phyloP scores from a whole-genome alignment of 2,329 filamentous ascomycete genomes.

The Fusarium sp. region DNA sequence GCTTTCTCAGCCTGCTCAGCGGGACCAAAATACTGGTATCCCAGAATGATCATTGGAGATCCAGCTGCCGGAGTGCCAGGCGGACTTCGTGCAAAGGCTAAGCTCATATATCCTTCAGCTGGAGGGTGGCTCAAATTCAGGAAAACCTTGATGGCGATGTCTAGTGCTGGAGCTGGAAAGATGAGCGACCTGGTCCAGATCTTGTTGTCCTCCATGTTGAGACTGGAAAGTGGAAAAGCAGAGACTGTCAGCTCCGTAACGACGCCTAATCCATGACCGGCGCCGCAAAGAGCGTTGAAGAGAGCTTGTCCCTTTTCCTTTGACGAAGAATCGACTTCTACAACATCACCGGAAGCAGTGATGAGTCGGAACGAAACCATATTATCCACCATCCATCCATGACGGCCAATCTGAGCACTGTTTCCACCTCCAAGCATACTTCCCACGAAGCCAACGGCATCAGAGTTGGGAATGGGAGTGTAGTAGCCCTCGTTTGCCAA shows the following conservation, averaged over 20 bases:
- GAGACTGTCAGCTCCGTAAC: conserved; percentile 43
- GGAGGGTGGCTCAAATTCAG: conserved; percentile 26
- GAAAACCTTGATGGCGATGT: conserved; percentile 35
- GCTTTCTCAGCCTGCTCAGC: conserved; percentile 36
- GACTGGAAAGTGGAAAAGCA: conserved; percentile 33
- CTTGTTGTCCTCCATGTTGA: conserved; percentile 42
- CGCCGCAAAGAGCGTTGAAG: conserved; percentile 47
- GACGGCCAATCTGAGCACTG: conserved; percentile 40
- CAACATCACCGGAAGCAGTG: conserved; percentile 22
- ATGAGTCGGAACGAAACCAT: conserved; percentile 43
- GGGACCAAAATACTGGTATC: conserved; percentile 39
- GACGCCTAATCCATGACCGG: conserved; percentile 48
- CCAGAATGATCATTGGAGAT: conserved; percentile 43
- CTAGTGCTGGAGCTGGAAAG: conserved; percentile 40
- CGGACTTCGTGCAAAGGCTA: conserved; percentile 44
- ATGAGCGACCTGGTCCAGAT: conserved; percentile 47
- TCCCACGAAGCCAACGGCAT: conserved; percentile 43
- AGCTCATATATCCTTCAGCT: conserved; percentile 15
- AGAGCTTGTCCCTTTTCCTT: conserved; percentile 38
- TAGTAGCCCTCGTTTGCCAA: conserved; percentile 44
- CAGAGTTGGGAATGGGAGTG: conserved; percentile 42
- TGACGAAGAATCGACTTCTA: conserved; percentile 26
- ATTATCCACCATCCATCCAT: conserved; percentile 48
- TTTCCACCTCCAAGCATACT: conserved; percentile 43
- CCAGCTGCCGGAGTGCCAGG: conserved; percentile 43